Evolutionary conservation across 2,329 filamentous ascomycete species (phyloP), one percentile per base, ranked within the genome.

Genomic region (Colletotrichum costaricense): DNA sequence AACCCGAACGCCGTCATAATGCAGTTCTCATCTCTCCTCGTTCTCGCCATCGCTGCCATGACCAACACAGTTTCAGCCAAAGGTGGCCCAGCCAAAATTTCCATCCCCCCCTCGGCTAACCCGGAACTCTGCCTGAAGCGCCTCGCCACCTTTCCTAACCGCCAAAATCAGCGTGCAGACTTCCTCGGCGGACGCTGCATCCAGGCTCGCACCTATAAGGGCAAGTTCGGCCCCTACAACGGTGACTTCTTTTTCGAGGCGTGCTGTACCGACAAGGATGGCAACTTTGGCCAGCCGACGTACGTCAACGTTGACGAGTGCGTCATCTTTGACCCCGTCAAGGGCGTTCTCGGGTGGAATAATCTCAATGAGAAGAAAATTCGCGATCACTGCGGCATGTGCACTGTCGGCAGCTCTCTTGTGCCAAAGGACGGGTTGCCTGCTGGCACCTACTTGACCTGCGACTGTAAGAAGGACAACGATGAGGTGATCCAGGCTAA

Each of bases 251-350:
- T 42, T 24, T 63, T 69, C 46, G 66, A 64, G 22, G 24, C 66
- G 11, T 69, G 66, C 66, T 69, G 66, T 26, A 69, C 42, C 14
- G 62, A 69, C 66, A 30, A 24, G 5, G 16, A 69, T 12, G 26
- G 28, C 8, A 35, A 69, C 5, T 69, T 26, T 33, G 62, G 46
- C 30, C 24, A 56, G 49, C 66, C 66, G 8, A 69, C 66, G 1
- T 69, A 11, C 16, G 24, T 69, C 26, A 64, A 57, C 6, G 35
- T 69, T 3, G 58, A 69, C 14, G 24, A 69, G 33, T 69, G 66
- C 38, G 2, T 68, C 24, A 22, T 63, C n/a, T 68, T 38, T 14
- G 58, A 68, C 8, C 58, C 42, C 24, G 46, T 35, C 4, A 63
- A 28, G 1, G 49, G 19, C 3, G 4, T 26, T 5, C 52, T 66